Base-by-base conservation (phyloP, 2,329 filamentous ascomycete species). In the Nothophoma quercina region DNA sequence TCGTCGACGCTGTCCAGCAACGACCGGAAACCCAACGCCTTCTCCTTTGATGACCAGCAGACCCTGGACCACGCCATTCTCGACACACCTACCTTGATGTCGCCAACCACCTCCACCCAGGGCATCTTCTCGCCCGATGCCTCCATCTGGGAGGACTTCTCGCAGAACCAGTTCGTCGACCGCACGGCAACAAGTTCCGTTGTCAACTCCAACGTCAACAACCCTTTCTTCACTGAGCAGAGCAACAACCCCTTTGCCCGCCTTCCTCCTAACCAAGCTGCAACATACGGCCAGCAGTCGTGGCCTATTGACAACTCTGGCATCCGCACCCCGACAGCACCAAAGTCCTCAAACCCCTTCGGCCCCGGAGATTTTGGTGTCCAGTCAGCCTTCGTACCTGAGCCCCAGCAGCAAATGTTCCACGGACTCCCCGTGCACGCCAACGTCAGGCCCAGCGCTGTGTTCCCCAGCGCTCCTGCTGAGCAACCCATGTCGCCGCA, bases 291-390 rank as follows among this genome's bases (percentile, higher is more conserved):
- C 51, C 80, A 82, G 62, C 78, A 79, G 58, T 71, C 77, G 56
- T 93, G 89, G 89, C 79, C 85, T 41, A 81, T 77, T 34, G 82
- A 85, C 63, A 80, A 79, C 64, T 89, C 89, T 21, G 88, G 86
- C 44, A 85, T 90, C 57, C 88, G 86, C 73, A 93, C 90, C 6
- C 88, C 89, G 13, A 85, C 91, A 56, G 86, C 85, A 56, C 80
- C 85, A 59, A 92, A 90, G 69, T 86, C 85, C 45, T 89, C 90
- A 66, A 88, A 90, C 65, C 83, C 86, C 36, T 85, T 83, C 65
- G 75, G 79, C 29, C 69, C 71, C 26, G 73, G 78, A 30, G 80
- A 83, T 39, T 80, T 80, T 65, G 80, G 83, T 46, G 63, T 60
- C 71, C 58, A 78, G 60, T 71, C 77, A n/a, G 71, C 46, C 75